These are phyloP conservation scores for Geotrichum bryndzae DNA, from an alignment of 1,139 yeast species.

Conservation along the genomic window DNA sequence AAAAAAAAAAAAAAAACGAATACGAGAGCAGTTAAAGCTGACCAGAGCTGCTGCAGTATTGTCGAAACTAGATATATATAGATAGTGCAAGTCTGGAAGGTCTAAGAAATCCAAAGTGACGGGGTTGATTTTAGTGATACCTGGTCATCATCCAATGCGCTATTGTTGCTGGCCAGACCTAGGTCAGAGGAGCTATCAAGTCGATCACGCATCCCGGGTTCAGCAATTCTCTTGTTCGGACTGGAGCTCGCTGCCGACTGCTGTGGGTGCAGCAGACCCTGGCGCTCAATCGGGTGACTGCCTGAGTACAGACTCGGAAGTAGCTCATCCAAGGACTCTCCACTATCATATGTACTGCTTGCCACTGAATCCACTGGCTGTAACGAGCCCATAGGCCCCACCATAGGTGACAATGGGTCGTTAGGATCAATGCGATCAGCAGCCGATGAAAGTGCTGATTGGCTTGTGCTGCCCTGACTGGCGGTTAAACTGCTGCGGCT, in stretches of 20 bases:
- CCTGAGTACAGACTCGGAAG: constrained; percentile 7
- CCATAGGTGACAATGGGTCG: constrained; percentile 2
- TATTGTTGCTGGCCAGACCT: neutral
- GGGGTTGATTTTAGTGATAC: constrained; percentile 4
- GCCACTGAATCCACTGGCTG: neutral
- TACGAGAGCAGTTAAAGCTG: neutral
- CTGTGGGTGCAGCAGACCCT: neutral
- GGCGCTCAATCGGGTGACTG: constrained; percentile 8
- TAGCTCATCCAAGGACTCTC: constrained; percentile 3
- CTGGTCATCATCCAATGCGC: constrained; percentile 4
- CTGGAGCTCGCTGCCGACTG: neutral
- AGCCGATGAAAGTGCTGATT: neutral
- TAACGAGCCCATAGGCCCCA: neutral
- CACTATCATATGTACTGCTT: neutral
- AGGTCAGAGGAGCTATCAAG: constrained; percentile 10
- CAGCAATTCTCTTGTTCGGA: neutral
- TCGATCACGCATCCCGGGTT: neutral
- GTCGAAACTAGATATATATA: neutral
- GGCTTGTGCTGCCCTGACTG: neutral
- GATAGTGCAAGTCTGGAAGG: neutral
- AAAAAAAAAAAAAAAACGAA: neutral
- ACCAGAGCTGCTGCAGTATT: neutral
- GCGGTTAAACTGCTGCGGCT: neutral
- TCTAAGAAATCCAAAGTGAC: constrained; percentile 9
- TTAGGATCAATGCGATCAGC: neutral